Base-by-base conservation (phyloP, 257 asterid species). In the Rehmannia glutinosa region DNA sequence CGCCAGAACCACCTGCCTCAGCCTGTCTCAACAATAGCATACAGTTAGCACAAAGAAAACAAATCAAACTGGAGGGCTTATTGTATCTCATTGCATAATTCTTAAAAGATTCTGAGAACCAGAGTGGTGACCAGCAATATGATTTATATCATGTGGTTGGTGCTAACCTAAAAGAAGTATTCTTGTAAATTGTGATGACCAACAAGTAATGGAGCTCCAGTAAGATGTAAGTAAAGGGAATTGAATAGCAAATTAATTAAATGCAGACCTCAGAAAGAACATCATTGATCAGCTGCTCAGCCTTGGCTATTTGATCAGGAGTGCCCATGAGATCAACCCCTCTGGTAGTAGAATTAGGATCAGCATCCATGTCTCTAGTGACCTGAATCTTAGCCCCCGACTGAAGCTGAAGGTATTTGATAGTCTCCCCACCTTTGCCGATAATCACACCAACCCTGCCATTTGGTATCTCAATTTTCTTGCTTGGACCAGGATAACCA, bases 351-450 rank as follows among this genome's bases (percentile, higher is more conserved):
- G 95, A 83, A 72, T 85, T 78, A n/a, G 97, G 95, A 51, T 87
- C 93, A 0, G 95, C 85, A 56, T 90, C 95, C 91, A 82, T 85
- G 62, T 87, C 97, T 74, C 91, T 81, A 0, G 98, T 92, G 60
- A 90, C 96, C 82, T 93, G 97, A 80, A 93, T 90, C 77, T 89
- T 92, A 19, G 99, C 96, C 43, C 99, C 97, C 3, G 97, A 88
- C 73, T 86, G 92, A 46, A 70, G 76, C 64, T 93, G 96, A 50
- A 90, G 95, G 46, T 85, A 81, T 75, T 90, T 93, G 61, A 93
- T 90, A 39, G 97, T 93, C 73, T 93, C 99, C 1, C 97, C 99
- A 21, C 91, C 96, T 80, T 86, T 88, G 28, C 97, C 97, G 59
- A 93, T 90, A 51, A 90, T 87, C 17, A 90, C 94, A 2, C 99